Evolutionary conservation across 2,329 filamentous ascomycete genomes (phyloP).

Genomic region (Ceratocystiopsis sp.): DNA sequence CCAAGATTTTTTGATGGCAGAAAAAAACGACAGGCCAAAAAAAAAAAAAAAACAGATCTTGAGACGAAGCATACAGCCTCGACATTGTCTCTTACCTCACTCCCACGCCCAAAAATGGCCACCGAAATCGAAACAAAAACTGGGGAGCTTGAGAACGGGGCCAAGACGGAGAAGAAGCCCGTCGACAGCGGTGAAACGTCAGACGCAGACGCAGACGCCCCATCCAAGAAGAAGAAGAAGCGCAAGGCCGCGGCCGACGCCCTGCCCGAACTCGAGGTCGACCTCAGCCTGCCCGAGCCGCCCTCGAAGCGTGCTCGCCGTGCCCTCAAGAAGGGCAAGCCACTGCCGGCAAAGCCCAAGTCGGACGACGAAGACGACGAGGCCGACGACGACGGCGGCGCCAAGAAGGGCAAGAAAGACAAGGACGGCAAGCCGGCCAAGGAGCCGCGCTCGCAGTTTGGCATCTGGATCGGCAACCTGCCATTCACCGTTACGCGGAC

Average conservation of each 20-base stretch:
- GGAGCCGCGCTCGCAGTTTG: constrained; percentile 50
- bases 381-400: background rate
- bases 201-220: background rate
- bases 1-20: background rate
- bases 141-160: too few relatives aligned
- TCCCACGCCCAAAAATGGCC: background rate
- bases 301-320: constrained; percentile 88
- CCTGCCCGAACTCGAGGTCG: constrained; percentile 68
- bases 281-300: constrained; percentile 76
- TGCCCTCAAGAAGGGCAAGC: constrained; percentile 70
- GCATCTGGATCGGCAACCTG: constrained; percentile 93
- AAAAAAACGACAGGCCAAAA: background rate
- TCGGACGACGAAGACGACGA: constrained; percentile 10
- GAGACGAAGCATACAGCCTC: too few relatives aligned
- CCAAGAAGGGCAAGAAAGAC: constrained; percentile 19
- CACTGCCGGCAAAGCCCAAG: constrained; percentile 25
- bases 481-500: constrained; percentile 63
- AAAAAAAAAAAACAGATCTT: background rate
- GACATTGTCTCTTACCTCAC: too few relatives aligned
- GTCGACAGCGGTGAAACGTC: background rate
- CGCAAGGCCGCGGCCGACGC: constrained; percentile 15
- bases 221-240: constrained; percentile 65
- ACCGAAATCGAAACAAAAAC: background rate
- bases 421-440: constrained; percentile 11
- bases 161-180: too few relatives aligned